Evolutionary conservation across 495 filamentous ascomycete species (phyloP).

Genomic region (Penicillium tannophilum): DNA sequence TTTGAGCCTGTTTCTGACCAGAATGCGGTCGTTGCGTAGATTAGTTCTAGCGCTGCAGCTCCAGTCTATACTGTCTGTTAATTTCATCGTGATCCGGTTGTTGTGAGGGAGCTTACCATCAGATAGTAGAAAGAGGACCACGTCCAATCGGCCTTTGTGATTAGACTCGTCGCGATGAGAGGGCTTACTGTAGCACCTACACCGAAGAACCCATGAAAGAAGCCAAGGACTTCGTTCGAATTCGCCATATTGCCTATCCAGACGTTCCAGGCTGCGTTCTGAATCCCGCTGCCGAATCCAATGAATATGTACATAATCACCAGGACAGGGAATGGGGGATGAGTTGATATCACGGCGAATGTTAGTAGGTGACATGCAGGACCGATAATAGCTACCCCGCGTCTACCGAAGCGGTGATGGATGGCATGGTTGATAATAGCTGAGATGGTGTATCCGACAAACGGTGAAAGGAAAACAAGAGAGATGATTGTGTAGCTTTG

Average conservation of each 20-base stretch:
- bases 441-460: constrained; percentile 55
- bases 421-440: constrained; percentile 56
- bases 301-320: constrained; percentile 56
- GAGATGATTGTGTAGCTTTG: constrained; percentile 56
- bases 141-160: constrained; percentile 47
- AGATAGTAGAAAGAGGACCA: constrained; percentile 64
- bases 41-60: constrained; percentile 57
- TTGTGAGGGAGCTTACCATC: constrained; percentile 35
- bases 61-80: constrained; percentile 48
- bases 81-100: no score
- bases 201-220: constrained; percentile 61
- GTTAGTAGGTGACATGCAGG: constrained; percentile 63
- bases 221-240: constrained; percentile 56
- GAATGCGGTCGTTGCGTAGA: constrained; percentile 57
- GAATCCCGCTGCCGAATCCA: constrained; percentile 58
- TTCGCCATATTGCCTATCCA: constrained; percentile 61
- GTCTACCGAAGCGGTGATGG: constrained; percentile 64
- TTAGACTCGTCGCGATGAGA: constrained; percentile 56
- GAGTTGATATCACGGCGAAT: constrained; percentile 54
- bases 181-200: constrained; percentile 56
- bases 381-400: constrained; percentile 67
- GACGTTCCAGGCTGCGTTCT: constrained; percentile 63
- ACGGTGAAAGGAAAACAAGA: constrained; percentile 60
- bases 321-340: constrained; percentile 60
- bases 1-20: constrained; percentile 48